phyloP scores from a whole-genome alignment of 1,284 basidiomycete species.

The Microstroma glucosiphilum region DNA sequence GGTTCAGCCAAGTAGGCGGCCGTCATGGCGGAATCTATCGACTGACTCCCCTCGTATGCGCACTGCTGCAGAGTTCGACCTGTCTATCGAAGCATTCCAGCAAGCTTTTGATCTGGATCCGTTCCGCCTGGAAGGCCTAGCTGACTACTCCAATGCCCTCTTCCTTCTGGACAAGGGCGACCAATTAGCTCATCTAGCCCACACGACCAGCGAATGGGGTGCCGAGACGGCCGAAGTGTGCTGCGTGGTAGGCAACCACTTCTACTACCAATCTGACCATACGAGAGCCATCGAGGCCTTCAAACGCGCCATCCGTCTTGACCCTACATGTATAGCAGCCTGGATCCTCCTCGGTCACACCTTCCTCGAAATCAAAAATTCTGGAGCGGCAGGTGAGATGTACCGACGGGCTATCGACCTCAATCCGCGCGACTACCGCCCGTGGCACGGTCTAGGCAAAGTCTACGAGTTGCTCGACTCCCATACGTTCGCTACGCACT shows the following conservation, averaged over 20 bases:
- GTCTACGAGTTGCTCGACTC: conserved; percentile 94
- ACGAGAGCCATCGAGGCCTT: conserved; percentile 95
- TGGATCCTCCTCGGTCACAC: conserved; percentile 99
- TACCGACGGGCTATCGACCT: conserved; percentile 93
- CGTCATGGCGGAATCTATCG: background rate
- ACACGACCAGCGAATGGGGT: conserved; percentile 52
- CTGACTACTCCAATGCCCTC: conserved; percentile 92
- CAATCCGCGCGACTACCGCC: conserved; percentile 80
- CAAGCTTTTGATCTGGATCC: conserved; percentile 62
- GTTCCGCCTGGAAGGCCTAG: conserved; percentile 86
- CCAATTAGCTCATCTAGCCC: conserved; percentile 83
- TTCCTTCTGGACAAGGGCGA: conserved; percentile 86
- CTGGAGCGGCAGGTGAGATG: conserved; percentile 94
- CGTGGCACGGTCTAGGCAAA: conserved; percentile 97
- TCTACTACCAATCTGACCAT: conserved; percentile 84
- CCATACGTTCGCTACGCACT: conserved; percentile 90
- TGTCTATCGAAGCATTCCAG: conserved; percentile 42
- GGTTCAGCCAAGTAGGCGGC: too few relatives aligned
- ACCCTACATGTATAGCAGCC: conserved; percentile 86
- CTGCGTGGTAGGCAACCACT: conserved; percentile 95
- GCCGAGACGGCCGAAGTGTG: conserved; percentile 60
- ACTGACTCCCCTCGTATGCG: too few relatives aligned
- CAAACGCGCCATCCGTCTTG: conserved; percentile 82
- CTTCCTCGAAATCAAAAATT: conserved; percentile 97
- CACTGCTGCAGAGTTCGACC: conserved; percentile 24